phyloP scores from a whole-genome alignment of 768 basidiomycete species.

The Lyophyllum shimeji region DNA sequence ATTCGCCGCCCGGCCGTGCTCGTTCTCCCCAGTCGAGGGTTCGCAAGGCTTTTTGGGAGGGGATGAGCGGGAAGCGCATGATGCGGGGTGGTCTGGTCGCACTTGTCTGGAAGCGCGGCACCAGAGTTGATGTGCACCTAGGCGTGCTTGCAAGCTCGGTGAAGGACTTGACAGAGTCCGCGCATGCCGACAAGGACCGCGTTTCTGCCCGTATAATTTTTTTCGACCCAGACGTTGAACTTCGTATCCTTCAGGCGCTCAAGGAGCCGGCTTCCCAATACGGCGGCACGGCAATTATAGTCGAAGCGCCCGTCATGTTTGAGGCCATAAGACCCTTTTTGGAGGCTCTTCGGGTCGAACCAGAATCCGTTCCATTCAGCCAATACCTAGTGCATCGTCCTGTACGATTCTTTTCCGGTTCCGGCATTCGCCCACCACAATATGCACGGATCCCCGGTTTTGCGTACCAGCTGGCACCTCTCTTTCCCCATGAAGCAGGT shows the following conservation, averaged over 20 bases:
- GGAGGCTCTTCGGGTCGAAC: slow-evolving; percentile 55
- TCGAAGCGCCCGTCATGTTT: slow-evolving; percentile 67
- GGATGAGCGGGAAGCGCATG: slow-evolving; percentile 55
- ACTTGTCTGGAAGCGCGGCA: slow-evolving; percentile 45
- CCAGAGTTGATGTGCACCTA: slow-evolving; percentile 44
- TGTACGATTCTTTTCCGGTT: slow-evolving; percentile 27
- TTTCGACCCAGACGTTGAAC: slow-evolving; percentile 59
- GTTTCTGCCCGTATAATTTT: slow-evolving; percentile 56
- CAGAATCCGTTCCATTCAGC: slow-evolving; percentile 55
- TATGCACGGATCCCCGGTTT: slow-evolving; percentile 59
- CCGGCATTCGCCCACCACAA: slow-evolving; percentile 46
- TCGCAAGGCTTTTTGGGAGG: slow-evolving; percentile 62
- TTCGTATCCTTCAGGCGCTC: slow-evolving; percentile 38
- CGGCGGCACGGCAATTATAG: slow-evolving; percentile 36
- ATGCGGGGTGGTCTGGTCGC: slow-evolving; percentile 64
- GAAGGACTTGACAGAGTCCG: slow-evolving; percentile 46
- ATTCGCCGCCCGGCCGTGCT: slow-evolving; percentile 58
- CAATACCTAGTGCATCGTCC: slow-evolving; percentile 52
- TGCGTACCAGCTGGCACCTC: slow-evolving; percentile 50
- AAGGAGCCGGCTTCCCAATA: slow-evolving; percentile 16
- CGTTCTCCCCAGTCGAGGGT: slow-evolving; percentile 34
- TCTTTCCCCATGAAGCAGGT: slow-evolving; percentile 44
- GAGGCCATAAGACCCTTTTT: slow-evolving; percentile 71
- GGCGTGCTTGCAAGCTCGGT: slow-evolving; percentile 47
- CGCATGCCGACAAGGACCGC: slow-evolving; percentile 27